Base-by-base conservation (phyloP, 495 filamentous ascomycete genomes). In the Zalerion maritima region DNA sequence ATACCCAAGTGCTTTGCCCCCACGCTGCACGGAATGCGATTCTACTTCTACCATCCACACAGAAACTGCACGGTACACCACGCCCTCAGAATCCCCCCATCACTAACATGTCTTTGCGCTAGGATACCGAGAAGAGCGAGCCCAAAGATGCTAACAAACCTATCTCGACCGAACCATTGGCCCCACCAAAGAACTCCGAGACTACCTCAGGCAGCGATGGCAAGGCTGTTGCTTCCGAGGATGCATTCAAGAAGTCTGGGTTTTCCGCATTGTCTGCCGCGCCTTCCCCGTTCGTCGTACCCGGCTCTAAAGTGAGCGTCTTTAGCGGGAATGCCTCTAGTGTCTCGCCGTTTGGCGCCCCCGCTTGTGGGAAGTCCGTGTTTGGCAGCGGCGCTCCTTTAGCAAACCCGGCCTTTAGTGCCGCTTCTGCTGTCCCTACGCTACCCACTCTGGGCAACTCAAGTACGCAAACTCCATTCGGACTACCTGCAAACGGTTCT, bases 331-430 rank as follows among this genome's bases (percentile, higher is more conserved):
- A 43, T 3, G 43, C 35, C 1, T 30, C 40, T n/a, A 37, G 46
- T 34, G 45, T 43, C 3, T 58, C 66, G 12, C 54, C 57, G 5
- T 67, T 67, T 37, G 54, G 53, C 16, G 43, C 34, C 7, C 34
- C 51, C 0, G 46, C 44, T 9, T 23, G 38, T 8, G 37, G 36
- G 1, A 28, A 28, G 18, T 41, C 42, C 6, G 38, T 36, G 3
- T 51, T 51, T 33, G 27, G 15, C 6, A 11, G 24, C 1, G 3
- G 30, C 1, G 18, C 41, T 18, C 1, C 36, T 8, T 23, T 34
- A 30, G 31, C 18, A 5, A 21, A 40, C n/a, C 40, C 42, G 12
- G 32, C 47, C 5, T 42, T 42, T 15, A 37, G 45, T 15, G 35
- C 32, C 8, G 24, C 26, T 8, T 28, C 28, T 26, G 46, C 17